Conservation (phyloP, 495 filamentous ascomycete genomes). For the Penicillium malachiteum region DNA sequence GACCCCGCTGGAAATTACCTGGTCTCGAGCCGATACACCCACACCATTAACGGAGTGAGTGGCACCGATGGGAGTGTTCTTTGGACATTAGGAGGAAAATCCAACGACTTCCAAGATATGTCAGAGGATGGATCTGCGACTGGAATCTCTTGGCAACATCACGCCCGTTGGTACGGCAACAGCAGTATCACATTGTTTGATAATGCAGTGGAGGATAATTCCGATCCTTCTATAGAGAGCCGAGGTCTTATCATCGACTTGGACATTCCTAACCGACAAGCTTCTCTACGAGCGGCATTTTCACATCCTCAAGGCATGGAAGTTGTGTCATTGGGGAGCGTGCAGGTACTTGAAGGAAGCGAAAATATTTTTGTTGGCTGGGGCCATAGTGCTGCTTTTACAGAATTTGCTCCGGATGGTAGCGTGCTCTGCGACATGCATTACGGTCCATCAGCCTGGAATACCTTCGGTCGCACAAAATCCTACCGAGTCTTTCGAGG, state of each 20-base stretch:
- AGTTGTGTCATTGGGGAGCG: constrained; percentile 55
- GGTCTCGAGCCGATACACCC: constrained; percentile 52
- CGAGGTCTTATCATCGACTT: constrained; percentile 31
- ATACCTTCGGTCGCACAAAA: constrained; percentile 35
- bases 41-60: constrained; percentile 28
- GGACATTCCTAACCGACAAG: constrained; percentile 20
- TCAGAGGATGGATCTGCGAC: constrained; percentile 37
- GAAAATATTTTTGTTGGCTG: constrained; percentile 58
- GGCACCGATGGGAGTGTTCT: constrained; percentile 49
- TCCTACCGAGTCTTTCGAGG: constrained; percentile 38
- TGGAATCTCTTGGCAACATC: constrained; percentile 53
- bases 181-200: constrained; percentile 51
- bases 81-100: constrained; percentile 53
- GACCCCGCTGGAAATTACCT: constrained; percentile 50
- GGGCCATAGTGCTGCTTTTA: constrained; percentile 55
- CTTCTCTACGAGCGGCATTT: constrained; percentile 21
- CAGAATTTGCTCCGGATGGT: constrained; percentile 54
- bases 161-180: constrained; percentile 43
- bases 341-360: constrained; percentile 47
- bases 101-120: constrained; percentile 44
- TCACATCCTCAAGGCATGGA: constrained; percentile 31
- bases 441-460: constrained; percentile 36
- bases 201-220: constrained; percentile 34
- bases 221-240: constrained; percentile 11
- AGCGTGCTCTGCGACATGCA: constrained; percentile 45